Evolutionary conservation across 2,329 filamentous ascomycete species (phyloP), one percentile per base, ranked within the genome.

Genomic region (Fusarium veterinarium): DNA sequence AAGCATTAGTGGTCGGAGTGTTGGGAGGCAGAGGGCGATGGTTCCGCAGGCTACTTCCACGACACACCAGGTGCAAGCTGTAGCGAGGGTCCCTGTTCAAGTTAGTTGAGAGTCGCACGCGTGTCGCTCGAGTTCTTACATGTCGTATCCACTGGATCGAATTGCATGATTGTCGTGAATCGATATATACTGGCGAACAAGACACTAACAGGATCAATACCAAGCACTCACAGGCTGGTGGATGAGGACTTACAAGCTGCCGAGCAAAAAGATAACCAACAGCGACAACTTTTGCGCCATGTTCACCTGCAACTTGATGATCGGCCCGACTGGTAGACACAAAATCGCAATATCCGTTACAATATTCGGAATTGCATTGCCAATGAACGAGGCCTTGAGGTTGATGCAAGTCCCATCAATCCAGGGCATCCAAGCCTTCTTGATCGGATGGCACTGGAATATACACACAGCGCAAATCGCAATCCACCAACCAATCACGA

Each of bases 101-200:
- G 4, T 62, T 33, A 64, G 69, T 11, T 28, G 8, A 20, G 4
- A 4, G 6, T 3, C n/a, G 6, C 25, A 14, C 1, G 16, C 12
- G 1, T 16, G 16, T 13, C 14, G 23, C 5, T 20, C 1, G 10
- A 8, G 14, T 7, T 14, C 59, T 41, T 52, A 72, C 70, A 73
- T 20, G 70, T 73, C 4, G 70, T 73, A 8, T 73, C 70, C 0
- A 33, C 14, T 0, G 44, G 30, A 2, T 71, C 40, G 30, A 73
- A 73, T 38, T 73, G 66, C 71, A 73, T 71, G 3, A 73, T 65
- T 1, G 71, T 73, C 2, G 71, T 73, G 7, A 73, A 73, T 19
- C 71, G 40, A 45, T 73, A 73, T 6, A 73, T 73, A 23, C 66
- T 71, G 30, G 71, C 70, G 8, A 73, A 73, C 0, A 73, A 28